phyloP scores from a whole-genome alignment of 2,329 filamentous ascomycete species.

The Phialocephala subalpina region DNA sequence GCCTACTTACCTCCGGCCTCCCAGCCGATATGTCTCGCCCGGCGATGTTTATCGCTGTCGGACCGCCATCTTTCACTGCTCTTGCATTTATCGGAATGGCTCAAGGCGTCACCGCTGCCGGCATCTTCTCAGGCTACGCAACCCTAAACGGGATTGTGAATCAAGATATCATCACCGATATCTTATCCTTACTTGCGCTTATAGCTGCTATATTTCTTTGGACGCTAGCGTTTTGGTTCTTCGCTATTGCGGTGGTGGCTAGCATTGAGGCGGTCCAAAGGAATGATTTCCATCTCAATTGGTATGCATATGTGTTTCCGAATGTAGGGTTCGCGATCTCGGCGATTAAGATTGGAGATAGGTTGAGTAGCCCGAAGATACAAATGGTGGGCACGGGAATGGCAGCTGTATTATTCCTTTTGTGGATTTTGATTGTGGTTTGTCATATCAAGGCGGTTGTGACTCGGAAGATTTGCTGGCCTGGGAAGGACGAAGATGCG shows the following conservation, averaged over 20 bases:
- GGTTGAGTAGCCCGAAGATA: constrained; percentile 53
- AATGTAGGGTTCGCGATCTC: constrained; percentile 66
- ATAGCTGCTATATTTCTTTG: constrained; percentile 65
- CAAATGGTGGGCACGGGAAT: constrained; percentile 48
- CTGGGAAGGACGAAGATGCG: constrained; percentile 45
- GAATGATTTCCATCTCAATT: constrained; percentile 64
- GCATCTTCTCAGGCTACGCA: constrained; percentile 38
- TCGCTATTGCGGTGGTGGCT: constrained; percentile 50
- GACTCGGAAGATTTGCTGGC: constrained; percentile 42
- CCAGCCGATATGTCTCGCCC: constrained; percentile 70
- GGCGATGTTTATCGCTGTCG: constrained; percentile 77
- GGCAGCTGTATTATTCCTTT: constrained; percentile 56
- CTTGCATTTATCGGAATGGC: constrained; percentile 74
- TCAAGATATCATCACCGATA: constrained; percentile 43
- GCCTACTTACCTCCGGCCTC: constrained; percentile 66
- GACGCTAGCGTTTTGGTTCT: constrained; percentile 66
- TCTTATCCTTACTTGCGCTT: constrained; percentile 46
- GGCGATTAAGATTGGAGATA: constrained; percentile 60
- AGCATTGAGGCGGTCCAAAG: constrained; percentile 50
- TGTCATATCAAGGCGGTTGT: constrained; percentile 41
- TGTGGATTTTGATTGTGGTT: constrained; percentile 41
- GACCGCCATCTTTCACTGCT: constrained; percentile 74
- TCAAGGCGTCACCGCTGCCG: constrained; percentile 29
- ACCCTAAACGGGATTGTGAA: constrained; percentile 55
- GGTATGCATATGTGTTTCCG: constrained; percentile 70